phyloP scores from a whole-genome alignment of 208 protist genomes.

The Acanthamoeba royreba region DNA sequence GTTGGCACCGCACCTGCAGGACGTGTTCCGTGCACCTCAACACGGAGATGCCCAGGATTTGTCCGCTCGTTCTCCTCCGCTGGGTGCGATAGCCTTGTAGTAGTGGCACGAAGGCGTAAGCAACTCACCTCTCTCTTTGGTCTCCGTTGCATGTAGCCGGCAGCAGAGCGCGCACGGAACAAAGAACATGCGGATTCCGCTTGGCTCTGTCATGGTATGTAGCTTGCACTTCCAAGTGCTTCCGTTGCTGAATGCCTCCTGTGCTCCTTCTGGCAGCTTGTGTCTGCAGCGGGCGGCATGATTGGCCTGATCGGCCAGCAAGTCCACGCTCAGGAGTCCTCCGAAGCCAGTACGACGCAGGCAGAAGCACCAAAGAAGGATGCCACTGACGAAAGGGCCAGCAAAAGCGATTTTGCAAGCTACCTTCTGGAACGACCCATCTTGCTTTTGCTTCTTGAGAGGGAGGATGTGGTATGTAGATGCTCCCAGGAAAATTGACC shows the following conservation, averaged over 20 bases:
- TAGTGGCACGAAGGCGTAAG: no score
- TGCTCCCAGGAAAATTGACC: no score
- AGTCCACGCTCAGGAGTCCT: not conserved
- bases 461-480: not conserved
- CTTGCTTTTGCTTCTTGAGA: not conserved
- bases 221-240: not conserved
- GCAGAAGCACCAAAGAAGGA: not conserved
- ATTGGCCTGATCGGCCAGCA: not conserved
- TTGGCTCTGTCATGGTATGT: not conserved
- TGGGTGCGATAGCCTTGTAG: no score
- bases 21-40: no score
- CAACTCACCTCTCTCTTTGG: no score
- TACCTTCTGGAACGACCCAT: not conserved
- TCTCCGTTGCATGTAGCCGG: not conserved
- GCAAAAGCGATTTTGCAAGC: not conserved
- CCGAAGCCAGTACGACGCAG: no score
- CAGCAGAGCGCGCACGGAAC: not conserved
- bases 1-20: no score
- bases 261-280: not conserved
- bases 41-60: no score
- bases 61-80: no score
- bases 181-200: not conserved
- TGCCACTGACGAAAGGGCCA: not conserved
- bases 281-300: not conserved
- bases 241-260: not conserved